Conservation (phyloP, 768 basidiomycete species). For the Lactarius tabidus region DNA sequence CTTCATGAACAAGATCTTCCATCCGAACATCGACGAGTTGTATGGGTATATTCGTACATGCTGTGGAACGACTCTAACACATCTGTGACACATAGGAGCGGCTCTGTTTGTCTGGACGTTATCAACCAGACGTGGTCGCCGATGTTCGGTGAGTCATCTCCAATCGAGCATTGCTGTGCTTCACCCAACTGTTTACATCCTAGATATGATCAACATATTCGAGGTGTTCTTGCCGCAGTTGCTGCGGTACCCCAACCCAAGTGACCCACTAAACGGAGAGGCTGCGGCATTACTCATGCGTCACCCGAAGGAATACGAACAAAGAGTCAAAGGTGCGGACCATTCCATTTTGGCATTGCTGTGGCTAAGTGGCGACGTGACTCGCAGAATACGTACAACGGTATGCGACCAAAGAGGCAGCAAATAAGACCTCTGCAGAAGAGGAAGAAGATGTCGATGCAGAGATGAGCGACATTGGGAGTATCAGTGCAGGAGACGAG, state of each 20-base stretch:
- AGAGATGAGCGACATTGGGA: constrained; percentile 85
- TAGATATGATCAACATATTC: constrained; percentile 99
- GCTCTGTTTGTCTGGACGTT: constrained; percentile 96
- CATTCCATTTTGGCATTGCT: not conserved
- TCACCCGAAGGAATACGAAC: constrained; percentile 93
- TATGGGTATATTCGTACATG: constrained; percentile 35
- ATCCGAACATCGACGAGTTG: constrained; percentile 99
- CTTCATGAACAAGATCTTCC: constrained; percentile 99
- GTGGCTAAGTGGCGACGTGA: not conserved
- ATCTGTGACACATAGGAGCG: constrained; percentile 56
- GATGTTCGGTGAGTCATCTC: constrained; percentile 80
- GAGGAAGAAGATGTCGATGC: constrained; percentile 70
- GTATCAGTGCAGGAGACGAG: constrained; percentile 67
- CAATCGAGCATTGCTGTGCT: constrained; percentile 17
- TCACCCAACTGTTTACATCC: not conserved
- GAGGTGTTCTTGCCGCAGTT: constrained; percentile 97
- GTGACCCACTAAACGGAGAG: constrained; percentile 97
- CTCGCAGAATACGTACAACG: constrained; percentile 89
- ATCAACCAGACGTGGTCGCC: constrained; percentile 99
- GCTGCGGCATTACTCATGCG: constrained; percentile 97
- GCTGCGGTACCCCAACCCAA: constrained; percentile 95
- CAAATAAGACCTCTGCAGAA: constrained; percentile 68
- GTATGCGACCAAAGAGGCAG: constrained; percentile 87
- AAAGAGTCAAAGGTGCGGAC: constrained; percentile 80
- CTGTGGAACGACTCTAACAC: constrained; percentile 21